Evolutionary conservation across 73 alveolate genomes (phyloP).

Genomic region (Tetrahymena thermophila): DNA sequence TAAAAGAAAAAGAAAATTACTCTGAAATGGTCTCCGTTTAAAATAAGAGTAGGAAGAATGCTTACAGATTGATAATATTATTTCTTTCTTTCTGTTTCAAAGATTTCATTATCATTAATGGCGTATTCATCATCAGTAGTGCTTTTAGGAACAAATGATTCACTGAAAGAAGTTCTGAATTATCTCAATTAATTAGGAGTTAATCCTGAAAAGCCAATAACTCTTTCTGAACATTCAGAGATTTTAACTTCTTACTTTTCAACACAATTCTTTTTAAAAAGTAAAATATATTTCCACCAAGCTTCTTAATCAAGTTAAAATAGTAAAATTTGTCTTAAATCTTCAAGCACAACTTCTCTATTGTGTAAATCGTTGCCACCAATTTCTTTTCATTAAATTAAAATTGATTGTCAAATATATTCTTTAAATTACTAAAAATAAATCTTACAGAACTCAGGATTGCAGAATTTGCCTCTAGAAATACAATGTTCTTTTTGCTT

Average conservation of each 20-base stretch:
- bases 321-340: not conserved
- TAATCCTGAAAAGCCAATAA: not conserved
- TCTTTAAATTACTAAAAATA: not conserved
- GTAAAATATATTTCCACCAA: not conserved
- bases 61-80: not conserved
- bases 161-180: not conserved
- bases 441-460: not conserved
- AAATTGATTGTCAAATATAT: not conserved
- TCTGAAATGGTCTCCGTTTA: not conserved
- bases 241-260: not conserved
- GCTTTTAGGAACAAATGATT: not conserved
- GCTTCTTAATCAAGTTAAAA: not conserved
- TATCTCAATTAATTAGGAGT: not conserved
- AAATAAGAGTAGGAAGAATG: not conserved
- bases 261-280: not conserved
- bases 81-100: not conserved
- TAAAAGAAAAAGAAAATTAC: not conserved
- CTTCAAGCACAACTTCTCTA: not conserved
- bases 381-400: not conserved
- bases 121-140: not conserved
- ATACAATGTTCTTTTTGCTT: not conserved
- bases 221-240: not conserved
- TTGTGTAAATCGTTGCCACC: not conserved
- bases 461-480: not conserved
- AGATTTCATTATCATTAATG: not conserved